A percentile compares a stretch with the other conserved stretches of the same genome.
Evolutionary conservation across 2,329 filamentous ascomycete species (phyloP).

Genomic region (Paecilomyces fulvus): DNA sequence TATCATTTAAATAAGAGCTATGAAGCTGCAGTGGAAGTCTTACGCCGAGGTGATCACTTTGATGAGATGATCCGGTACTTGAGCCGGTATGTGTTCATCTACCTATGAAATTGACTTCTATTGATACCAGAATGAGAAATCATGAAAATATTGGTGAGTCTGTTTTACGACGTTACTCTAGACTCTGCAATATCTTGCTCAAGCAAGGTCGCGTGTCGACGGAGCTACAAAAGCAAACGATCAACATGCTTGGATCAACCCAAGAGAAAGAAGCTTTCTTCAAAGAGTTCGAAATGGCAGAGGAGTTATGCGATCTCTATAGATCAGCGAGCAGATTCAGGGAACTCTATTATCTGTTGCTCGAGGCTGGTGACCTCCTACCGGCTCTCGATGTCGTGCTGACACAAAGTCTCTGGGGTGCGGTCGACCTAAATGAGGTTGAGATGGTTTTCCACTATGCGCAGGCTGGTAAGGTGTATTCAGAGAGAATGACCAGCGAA

Average conservation of each 20-base stretch:
- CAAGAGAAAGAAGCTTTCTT: slow-evolving; percentile 10
- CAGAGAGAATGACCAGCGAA: background rate
- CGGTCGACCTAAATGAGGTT: background rate
- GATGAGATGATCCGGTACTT: slow-evolving; percentile 13
- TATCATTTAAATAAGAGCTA: slow-evolving; percentile 7
- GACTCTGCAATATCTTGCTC: slow-evolving; percentile 12
- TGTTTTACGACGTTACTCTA: slow-evolving; percentile 7
- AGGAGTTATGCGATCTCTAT: slow-evolving; percentile 8
- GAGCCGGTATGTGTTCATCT: slow-evolving; percentile 1
- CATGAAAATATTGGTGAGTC: slow-evolving; percentile 1
- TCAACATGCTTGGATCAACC: slow-evolving; percentile 10
- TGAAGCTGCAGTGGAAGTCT: slow-evolving; percentile 10
- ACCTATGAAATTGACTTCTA: background rate
- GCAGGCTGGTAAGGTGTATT: background rate
- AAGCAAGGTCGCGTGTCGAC: slow-evolving; percentile 12
- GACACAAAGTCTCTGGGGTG: background rate
- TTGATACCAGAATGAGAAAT: slow-evolving; percentile 3
- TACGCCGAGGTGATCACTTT: slow-evolving; percentile 10
- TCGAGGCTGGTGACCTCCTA: background rate
- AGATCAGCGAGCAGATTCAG: slow-evolving; percentile 3
- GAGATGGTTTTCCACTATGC: background rate
- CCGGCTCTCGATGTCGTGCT: background rate
- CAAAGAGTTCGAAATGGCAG: slow-evolving; percentile 11
- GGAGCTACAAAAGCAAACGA: slow-evolving; percentile 7
- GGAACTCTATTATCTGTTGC: slow-evolving; percentile 4